Evolutionary conservation across 176 grass and related monocot genomes (phyloP).

Genomic region (Aegilops umbellulata): DNA sequence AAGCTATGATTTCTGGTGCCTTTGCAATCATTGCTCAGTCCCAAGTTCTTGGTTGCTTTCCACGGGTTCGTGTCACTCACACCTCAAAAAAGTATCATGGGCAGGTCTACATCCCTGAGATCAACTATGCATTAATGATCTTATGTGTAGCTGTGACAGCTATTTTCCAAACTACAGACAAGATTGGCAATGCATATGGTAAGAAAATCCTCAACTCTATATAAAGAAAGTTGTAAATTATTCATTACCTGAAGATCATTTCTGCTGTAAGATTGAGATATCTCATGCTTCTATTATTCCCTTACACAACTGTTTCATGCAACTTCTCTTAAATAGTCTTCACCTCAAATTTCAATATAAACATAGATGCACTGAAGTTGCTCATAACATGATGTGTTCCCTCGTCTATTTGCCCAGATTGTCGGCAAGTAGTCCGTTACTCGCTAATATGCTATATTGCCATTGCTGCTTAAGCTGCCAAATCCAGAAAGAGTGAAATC

Average conservation of each 20-base stretch:
- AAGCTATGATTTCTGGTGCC: constrained; percentile 75
- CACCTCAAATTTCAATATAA: neutral
- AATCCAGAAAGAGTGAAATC: neutral
- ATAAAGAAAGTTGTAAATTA: constrained; percentile 10
- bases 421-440: neutral
- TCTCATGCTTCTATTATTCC: neutral
- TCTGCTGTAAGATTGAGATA: neutral
- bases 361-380: constrained; percentile 9
- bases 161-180: constrained; percentile 58
- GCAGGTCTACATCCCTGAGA: constrained; percentile 75
- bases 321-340: neutral
- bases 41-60: constrained; percentile 65
- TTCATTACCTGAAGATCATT: neutral
- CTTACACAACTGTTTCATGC: constrained; percentile 1
- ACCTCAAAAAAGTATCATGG: constrained; percentile 65
- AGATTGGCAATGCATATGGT: constrained; percentile 80
- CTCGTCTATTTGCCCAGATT: neutral
- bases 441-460: neutral
- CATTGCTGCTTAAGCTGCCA: neutral
- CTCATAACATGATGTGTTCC: neutral
- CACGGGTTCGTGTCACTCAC: constrained; percentile 56
- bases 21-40: constrained; percentile 71
- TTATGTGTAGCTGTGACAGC: constrained; percentile 60
- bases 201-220: constrained; percentile 12
- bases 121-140: constrained; percentile 66